Percentiles rank a stretch among this genome's conserved stretches.
These are phyloP conservation scores for Nephelium lappaceum DNA, from an alignment of 345 rosid genomes.

Conservation along the genomic window DNA sequence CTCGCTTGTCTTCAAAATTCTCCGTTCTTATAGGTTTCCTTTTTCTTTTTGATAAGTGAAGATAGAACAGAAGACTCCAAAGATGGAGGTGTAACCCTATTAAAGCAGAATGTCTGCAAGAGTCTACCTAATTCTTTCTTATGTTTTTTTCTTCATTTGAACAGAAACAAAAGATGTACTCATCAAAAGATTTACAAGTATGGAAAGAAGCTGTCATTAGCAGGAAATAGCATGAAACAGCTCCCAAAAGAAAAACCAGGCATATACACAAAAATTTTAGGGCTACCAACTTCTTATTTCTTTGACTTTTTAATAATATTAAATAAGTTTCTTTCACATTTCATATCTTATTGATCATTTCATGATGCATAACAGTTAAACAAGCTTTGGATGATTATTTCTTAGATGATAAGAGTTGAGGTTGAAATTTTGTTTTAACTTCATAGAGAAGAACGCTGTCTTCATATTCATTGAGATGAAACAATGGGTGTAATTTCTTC, in stretches of 20 bases:
- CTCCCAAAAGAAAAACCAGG: neutral
- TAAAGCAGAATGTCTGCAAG: neutral
- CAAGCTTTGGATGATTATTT: neutral
- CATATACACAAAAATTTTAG: neutral
- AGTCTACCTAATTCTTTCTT: neutral
- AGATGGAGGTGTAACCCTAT: neutral
- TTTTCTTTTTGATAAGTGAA: neutral
- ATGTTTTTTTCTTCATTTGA: too few relatives aligned
- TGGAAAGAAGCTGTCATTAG: neutral
- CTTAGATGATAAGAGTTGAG: neutral
- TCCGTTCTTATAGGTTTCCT: neutral
- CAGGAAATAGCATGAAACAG: neutral
- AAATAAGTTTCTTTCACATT: neutral
- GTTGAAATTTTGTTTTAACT: neutral
- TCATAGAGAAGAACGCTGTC: neutral
- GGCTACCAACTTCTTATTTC: neutral
- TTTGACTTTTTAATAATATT: neutral
- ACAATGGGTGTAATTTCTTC: neutral
- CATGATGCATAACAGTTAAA: neutral
- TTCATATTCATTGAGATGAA: conserved; percentile 6
- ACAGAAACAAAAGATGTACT: neutral
- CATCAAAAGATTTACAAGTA: neutral
- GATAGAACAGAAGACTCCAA: neutral
- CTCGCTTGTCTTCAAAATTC: neutral
- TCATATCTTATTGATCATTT: neutral